Evolutionary conservation across 2,329 filamentous ascomycete genomes (phyloP).

Genomic region (Madurella fahalii): DNA sequence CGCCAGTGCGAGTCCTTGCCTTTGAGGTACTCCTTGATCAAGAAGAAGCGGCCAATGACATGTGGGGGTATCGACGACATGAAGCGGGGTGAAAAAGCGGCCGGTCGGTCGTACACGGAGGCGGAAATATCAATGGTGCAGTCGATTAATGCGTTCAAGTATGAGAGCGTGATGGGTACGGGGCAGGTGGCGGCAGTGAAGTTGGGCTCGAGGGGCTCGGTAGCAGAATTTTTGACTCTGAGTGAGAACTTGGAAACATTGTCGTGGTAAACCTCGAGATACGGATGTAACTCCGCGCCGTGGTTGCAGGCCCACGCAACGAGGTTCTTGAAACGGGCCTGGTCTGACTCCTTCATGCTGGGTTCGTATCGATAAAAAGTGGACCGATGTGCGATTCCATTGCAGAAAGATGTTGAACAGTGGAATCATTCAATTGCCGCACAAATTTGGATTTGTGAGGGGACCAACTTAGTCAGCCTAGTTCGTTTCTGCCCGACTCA

Average conservation of each 20-base stretch:
- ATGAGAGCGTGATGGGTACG: slow-evolving; percentile 53
- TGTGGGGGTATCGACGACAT: slow-evolving; percentile 50
- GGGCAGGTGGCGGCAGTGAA: slow-evolving; percentile 51
- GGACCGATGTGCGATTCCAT: not conserved
- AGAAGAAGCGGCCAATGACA: slow-evolving; percentile 62
- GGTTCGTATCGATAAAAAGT: not conserved
- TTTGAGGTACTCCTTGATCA: slow-evolving; percentile 63
- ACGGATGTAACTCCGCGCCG: slow-evolving; percentile 46
- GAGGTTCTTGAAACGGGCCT: slow-evolving; percentile 34
- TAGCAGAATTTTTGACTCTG: slow-evolving; percentile 38
- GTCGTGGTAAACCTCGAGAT: slow-evolving; percentile 51
- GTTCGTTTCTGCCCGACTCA: not conserved
- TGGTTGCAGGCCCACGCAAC: slow-evolving; percentile 46
- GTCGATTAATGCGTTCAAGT: slow-evolving; percentile 48
- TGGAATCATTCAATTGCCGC: not conserved
- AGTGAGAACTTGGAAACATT: slow-evolving; percentile 51
- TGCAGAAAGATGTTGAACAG: not conserved
- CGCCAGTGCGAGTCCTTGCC: slow-evolving; percentile 60
- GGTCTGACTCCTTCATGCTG: slow-evolving; percentile 28
- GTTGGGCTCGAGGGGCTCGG: slow-evolving; percentile 28
- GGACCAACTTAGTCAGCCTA: not conserved
- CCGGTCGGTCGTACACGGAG: slow-evolving; percentile 19
- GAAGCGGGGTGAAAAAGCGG: slow-evolving; percentile 46
- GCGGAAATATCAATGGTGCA: slow-evolving; percentile 28
- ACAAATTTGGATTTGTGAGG: not conserved